Conservation (phyloP, 2,329 filamentous ascomycete genomes). For the Trichoderma harzianum region DNA sequence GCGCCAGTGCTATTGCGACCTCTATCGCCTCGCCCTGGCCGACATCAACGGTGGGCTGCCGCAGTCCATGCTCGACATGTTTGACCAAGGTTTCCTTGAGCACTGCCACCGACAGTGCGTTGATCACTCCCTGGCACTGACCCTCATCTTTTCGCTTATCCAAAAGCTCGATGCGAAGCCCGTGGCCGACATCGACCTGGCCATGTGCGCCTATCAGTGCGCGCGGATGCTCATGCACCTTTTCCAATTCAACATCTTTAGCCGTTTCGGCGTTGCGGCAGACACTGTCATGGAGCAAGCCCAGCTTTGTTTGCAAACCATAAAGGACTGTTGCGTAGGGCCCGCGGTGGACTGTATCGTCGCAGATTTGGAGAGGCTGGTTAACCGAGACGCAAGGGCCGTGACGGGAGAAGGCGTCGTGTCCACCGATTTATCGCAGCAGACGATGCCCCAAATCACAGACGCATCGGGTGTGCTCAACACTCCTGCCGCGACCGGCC, state of each 20-base stretch:
- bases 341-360: conserved; percentile 47
- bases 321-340: conserved; percentile 49
- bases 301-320: conserved; percentile 48
- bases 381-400: conserved; percentile 42
- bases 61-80: conserved; percentile 39
- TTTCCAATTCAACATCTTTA: conserved; percentile 41
- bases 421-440: conserved; percentile 18
- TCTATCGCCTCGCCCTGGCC: conserved; percentile 51
- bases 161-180: conserved; percentile 50
- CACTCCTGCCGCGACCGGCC: background rate
- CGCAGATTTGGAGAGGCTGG: conserved; percentile 50
- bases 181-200: conserved; percentile 53
- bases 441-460: conserved; percentile 27
- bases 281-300: conserved; percentile 49
- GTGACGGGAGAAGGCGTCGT: background rate
- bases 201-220: conserved; percentile 55
- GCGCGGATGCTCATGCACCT: conserved; percentile 51
- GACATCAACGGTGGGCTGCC: conserved; percentile 52
- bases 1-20: conserved; percentile 56
- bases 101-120: conserved; percentile 51
- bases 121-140: conserved; percentile 53
- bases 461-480: conserved; percentile 29
- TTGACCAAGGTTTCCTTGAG: conserved; percentile 48
- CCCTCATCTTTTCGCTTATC: conserved; percentile 52
- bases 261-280: conserved; percentile 42